These are phyloP conservation scores for Setaria viridis DNA, from an alignment of 202 grass and related monocot species.

Conservation along the genomic window DNA sequence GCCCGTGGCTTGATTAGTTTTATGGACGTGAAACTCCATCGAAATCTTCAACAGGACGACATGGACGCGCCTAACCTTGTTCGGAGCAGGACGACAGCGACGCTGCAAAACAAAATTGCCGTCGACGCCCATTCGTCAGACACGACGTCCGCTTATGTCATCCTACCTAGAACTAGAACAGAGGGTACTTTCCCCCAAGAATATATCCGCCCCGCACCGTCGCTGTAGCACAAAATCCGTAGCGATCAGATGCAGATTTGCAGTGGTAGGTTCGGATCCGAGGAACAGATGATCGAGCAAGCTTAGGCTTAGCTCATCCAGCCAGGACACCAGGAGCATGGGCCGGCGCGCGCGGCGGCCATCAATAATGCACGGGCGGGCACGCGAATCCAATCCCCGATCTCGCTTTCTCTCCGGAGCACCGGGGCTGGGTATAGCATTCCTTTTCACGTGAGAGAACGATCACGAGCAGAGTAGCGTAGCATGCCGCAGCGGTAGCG, in stretches of 20 bases:
- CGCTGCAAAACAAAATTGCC: not conserved
- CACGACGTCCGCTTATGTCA: not conserved
- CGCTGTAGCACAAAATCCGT: not conserved
- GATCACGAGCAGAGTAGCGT: not conserved
- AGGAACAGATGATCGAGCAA: not conserved
- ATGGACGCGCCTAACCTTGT: not conserved
- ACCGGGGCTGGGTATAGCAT: not conserved
- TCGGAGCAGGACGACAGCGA: not conserved
- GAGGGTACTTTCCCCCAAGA: too few relatives aligned
- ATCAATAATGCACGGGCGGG: not conserved
- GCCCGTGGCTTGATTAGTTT: not conserved
- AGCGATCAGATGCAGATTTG: not conserved
- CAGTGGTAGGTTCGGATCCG: not conserved
- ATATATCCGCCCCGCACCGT: not conserved
- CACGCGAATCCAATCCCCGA: not conserved
- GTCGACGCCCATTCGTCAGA: not conserved
- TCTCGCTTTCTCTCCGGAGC: not conserved
- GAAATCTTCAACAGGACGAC: not conserved
- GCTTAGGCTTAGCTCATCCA: not conserved
- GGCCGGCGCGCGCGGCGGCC: not conserved
- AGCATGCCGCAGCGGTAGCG: not conserved
- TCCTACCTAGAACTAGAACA: not conserved
- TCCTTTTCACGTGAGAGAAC: slow-evolving; percentile 12
- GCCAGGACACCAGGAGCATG: not conserved
- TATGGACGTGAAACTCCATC: not conserved